Conservation (phyloP, 164 flowering plant genomes). For the Dillenia suffruticosa region DNA sequence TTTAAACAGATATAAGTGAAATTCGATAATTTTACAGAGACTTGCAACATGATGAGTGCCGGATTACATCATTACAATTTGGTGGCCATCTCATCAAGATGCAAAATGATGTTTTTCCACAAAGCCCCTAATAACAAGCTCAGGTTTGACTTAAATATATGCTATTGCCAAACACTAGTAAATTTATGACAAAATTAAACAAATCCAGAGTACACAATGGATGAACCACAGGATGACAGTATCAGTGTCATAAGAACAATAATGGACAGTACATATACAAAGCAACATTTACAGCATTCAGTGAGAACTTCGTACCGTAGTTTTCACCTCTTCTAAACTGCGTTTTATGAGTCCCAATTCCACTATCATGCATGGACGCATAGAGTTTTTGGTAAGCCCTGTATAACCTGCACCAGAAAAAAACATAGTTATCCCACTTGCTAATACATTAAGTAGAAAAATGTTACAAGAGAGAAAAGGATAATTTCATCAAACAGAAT, state of each 20-base stretch:
- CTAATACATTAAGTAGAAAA: not conserved
- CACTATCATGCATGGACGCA: conserved; percentile 88
- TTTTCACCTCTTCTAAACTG: conserved; percentile 95
- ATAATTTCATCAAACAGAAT: not conserved
- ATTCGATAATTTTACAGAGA: no score
- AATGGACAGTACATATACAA: not conserved
- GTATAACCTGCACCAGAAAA: conserved; percentile 58
- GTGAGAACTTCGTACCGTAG: conserved; percentile 51
- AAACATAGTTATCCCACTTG: not conserved
- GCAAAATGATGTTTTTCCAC: no score
- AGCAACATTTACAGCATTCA: not conserved
- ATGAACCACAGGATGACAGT: not conserved
- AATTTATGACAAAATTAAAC: no score
- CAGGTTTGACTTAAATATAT: no score
- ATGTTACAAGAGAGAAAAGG: not conserved
- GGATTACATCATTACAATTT: no score
- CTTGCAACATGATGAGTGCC: no score
- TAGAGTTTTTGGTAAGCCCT: conserved; percentile 91
- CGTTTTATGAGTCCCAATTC: conserved; percentile 81
- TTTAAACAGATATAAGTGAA: no score
- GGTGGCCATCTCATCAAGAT: no score
- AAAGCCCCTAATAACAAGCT: no score
- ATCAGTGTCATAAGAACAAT: not conserved
- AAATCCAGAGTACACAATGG: no score
- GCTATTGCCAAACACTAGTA: no score